Evolutionary conservation across 2,329 filamentous ascomycete species (phyloP), one percentile per base, ranked within the genome.

Genomic region (Fusarium brachygibbosum): DNA sequence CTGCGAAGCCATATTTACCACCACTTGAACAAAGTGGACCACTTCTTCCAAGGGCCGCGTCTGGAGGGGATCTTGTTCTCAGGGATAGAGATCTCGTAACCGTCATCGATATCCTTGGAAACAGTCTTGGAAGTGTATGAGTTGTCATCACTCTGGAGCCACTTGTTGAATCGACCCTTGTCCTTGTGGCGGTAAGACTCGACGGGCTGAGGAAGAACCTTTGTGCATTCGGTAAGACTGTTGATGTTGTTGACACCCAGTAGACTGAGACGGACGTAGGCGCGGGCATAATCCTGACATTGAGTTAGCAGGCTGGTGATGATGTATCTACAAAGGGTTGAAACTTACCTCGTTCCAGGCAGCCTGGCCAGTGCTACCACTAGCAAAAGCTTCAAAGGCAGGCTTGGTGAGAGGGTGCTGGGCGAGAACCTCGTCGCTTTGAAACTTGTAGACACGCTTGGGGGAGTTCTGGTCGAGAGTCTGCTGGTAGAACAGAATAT

Each of bases 171-270:
- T 23, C 66, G 59, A 37, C 46, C 55, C 44, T 71, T 59, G 21
- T 76, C 75, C 37, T 65, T 62, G 46, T 65, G 58, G 11, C 35
- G 29, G 58, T 64, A 76, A 19, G 25, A 57, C 9, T 44, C 63
- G 34, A 67, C 54, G 17, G 71, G 67, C n/a, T 75, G 72, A 6
- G 82, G 86, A 12, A 88, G 76, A 4, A 84, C 84, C 68, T 83
- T 82, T 12, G 84, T 86, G 80, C 86, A 88, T 66, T 88, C 86
- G 17, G 81, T 84, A 42, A 88, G 76, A 23, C 79, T 75, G 74
- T 88, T 87, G 75, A 88, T 84, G 71, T 87, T 87, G 70, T 85
- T 81, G 16, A 88, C 85, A 5, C 86, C 86, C 13, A 88, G 81
- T 4, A 88, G 76, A 32, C 82, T 85, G 37, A 88, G 78, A 23